Percentiles rank a stretch among this genome's conserved stretches.
phyloP scores from a whole-genome alignment of 2,329 filamentous ascomycete genomes.

The Tolypocladium ovalisporum region DNA sequence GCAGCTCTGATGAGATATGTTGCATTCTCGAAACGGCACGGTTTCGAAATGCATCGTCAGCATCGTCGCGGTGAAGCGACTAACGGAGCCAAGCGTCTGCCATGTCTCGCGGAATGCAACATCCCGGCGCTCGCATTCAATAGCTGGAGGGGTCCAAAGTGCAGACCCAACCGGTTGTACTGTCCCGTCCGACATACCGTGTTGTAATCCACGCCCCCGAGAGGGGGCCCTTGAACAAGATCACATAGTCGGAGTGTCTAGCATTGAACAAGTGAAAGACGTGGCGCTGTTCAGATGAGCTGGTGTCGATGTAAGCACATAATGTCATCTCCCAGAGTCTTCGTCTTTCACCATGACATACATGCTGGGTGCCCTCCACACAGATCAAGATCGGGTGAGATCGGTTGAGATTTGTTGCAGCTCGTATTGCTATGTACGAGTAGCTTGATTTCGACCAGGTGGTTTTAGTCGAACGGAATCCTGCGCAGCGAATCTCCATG shows the following conservation, averaged over 20 bases:
- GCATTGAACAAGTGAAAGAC: too few species aligned
- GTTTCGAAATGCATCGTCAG: neutral
- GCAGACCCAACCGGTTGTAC: too few species aligned
- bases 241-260: too few species aligned
- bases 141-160: too few species aligned
- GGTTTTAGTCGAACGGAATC: constrained; percentile 65
- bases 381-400: neutral
- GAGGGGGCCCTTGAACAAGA: too few species aligned
- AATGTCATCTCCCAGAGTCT: neutral
- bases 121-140: too few species aligned
- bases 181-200: too few species aligned
- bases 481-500: constrained; percentile 51
- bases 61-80: neutral
- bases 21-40: neutral
- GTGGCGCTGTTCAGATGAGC: too few species aligned
- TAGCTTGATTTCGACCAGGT: neutral
- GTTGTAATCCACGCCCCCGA: too few species aligned
- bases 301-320: neutral
- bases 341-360: neutral
- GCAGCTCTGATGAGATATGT: too few species aligned
- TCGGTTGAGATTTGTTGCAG: neutral
- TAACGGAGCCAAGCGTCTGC: too few species aligned
- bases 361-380: neutral
- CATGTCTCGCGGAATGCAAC: too few species aligned
- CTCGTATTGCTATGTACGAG: neutral